Evolutionary conservation across 225 moss, liverwort and hornwort species (phyloP), one percentile per base, ranked within the genome.

Genomic region (Pseudisothecium myosuroides): DNA sequence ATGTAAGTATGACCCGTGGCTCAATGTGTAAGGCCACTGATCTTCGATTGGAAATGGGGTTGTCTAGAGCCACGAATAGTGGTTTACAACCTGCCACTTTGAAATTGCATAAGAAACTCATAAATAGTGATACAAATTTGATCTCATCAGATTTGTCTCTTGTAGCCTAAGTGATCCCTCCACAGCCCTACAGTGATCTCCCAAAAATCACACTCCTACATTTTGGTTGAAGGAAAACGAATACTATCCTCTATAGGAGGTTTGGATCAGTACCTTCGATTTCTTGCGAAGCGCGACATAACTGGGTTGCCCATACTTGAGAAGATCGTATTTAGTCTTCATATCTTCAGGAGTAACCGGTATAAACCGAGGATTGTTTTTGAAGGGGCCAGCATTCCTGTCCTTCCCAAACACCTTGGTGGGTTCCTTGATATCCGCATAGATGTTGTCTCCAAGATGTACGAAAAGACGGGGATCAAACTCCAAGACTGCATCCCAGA

Each of bases 391-490:
- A 21, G 91, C 94, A 31, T 91, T 98, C 76, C 97, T 93, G 75
- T 91, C 91, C 88, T 88, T 94, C 83, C 98, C 98, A 59, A 95
- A 73, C 28, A 94, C 87, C 37, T 91, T 93, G 39, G 89, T 89
- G 19, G 95, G 95, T 67, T 92, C 88, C 91, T 98, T 97, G 11
- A 89, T 83, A 64, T 98, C 98, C 41, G 95, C 95, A 85, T 98
- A 98, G 47, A 98, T 96, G 87, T 98, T 98, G 88, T 98, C 97
- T 54, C 98, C 98, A 9, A 98, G 93, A 95, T 94, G 97, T 85
- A 98, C 90, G 73, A 98, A 98, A 37, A 98, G 92, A 23, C 94
- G 86, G 24, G 98, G 98, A 90, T 96, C 96, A 81, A 96, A 96
- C 47, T 94, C 91, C 82, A 93, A 87, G 88, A 98, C 92, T 89